Percentiles rank a stretch among this genome's conserved stretches.
Evolutionary conservation across 208 protist genomes (phyloP).

Genomic region (Wallacemonas sp.): DNA sequence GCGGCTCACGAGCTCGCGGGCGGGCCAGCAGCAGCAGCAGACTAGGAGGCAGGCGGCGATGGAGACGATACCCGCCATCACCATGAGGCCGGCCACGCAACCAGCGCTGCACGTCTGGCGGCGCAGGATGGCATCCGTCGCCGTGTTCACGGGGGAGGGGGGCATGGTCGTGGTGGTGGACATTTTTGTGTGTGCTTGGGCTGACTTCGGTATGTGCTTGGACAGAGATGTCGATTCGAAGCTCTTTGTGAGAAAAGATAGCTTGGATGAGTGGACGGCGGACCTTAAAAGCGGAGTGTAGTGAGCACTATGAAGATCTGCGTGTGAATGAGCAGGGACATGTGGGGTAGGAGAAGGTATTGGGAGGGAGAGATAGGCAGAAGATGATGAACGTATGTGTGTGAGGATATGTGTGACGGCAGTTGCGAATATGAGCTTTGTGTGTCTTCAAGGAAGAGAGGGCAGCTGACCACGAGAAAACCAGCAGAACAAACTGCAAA

Average conservation of each 20-base stretch:
- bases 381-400: background rate
- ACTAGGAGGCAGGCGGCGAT: conserved; percentile 32
- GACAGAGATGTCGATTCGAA: too few relatives aligned
- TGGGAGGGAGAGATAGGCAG: background rate
- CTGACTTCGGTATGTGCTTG: too few relatives aligned
- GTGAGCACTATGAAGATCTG: conserved; percentile 11
- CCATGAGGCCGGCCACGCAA: conserved; percentile 49
- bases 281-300: conserved; percentile 2
- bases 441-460: too few relatives aligned
- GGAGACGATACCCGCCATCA: conserved; percentile 39
- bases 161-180: background rate
- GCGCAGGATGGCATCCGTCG: conserved; percentile 10
- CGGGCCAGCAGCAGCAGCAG: conserved; percentile 51
- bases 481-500: too few relatives aligned
- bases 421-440: too few relatives aligned
- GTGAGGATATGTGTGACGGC: too few relatives aligned
- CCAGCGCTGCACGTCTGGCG: conserved; percentile 52
- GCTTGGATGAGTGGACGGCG: too few relatives aligned
- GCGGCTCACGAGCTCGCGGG: conserved; percentile 39
- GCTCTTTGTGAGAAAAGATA: too few relatives aligned
- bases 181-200: background rate
- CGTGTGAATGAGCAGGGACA: background rate
- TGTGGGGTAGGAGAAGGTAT: background rate
- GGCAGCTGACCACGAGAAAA: too few relatives aligned
- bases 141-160: conserved; percentile 6